Evolutionary conservation across 1,139 yeast genomes (phyloP).

Genomic region (Diutina pseudorugosa): DNA sequence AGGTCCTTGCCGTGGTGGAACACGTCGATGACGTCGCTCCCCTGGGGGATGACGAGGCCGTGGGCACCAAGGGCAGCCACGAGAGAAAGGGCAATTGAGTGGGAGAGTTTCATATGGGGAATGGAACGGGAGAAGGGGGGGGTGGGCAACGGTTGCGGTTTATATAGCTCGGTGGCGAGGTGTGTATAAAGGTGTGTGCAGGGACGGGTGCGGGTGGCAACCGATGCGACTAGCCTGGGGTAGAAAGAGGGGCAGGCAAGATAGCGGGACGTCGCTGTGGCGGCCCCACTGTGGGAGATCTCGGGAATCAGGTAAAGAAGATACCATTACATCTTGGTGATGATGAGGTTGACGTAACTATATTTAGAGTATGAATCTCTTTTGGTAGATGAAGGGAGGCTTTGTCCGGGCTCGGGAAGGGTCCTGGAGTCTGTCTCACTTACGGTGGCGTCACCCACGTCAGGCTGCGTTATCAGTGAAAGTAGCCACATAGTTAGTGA

Average conservation of each 20-base stretch:
- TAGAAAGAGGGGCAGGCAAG: not conserved
- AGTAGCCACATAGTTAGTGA: constrained; percentile 1
- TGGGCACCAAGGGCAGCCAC: constrained; percentile 49
- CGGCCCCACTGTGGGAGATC: too few species aligned
- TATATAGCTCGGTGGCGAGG: constrained; percentile 3
- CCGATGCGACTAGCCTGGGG: not conserved
- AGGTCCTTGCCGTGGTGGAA: constrained; percentile 12
- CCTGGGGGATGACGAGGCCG: constrained; percentile 55
- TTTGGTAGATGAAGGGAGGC: not conserved
- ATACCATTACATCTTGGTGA: too few species aligned
- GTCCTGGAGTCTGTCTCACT: not conserved
- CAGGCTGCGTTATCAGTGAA: not conserved
- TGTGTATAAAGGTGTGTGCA: not conserved
- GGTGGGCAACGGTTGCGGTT: not conserved
- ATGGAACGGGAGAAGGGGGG: not conserved
- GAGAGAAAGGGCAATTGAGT: constrained; percentile 37
- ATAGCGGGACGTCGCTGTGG: too few species aligned
- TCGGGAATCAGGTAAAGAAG: too few species aligned
- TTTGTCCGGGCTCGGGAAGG: too few species aligned
- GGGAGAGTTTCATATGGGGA: constrained; percentile 21
- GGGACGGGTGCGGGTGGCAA: not conserved
- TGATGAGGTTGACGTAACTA: too few species aligned
- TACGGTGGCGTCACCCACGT: not conserved
- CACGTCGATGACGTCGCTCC: constrained; percentile 29
- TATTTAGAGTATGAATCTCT: too few species aligned